Evolutionary conservation across 2,329 filamentous ascomycete genomes (phyloP).

Genomic region (Conoideocrella luteorostrata): DNA sequence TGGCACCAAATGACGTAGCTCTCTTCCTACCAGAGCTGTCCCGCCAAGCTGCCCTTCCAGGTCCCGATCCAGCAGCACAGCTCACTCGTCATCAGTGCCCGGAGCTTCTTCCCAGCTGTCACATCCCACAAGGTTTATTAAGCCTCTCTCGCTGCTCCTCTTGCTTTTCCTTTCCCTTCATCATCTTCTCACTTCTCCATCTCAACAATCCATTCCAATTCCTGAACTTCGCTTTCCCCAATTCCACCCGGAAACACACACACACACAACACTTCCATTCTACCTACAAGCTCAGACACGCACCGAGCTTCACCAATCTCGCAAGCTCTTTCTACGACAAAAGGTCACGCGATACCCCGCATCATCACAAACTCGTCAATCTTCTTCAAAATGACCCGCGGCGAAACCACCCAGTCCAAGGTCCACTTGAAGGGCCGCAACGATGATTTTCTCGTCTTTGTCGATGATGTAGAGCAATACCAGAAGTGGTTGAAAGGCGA

Average conservation of each 20-base stretch:
- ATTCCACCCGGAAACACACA: background rate
- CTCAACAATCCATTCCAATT: too few species aligned
- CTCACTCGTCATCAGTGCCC: slow-evolving; percentile 2
- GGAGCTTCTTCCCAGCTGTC: too few species aligned
- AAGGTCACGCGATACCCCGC: background rate
- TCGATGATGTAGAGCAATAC: slow-evolving; percentile 55
- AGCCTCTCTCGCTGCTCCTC: too few species aligned
- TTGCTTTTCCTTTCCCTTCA: background rate
- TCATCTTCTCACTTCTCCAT: background rate
- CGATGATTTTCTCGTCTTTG: slow-evolving; percentile 54
- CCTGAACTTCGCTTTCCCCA: background rate
- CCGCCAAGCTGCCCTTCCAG: too few species aligned
- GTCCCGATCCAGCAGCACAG: too few species aligned
- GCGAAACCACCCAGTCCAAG: slow-evolving; percentile 65
- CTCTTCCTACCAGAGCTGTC: background rate
- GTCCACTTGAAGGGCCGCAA: slow-evolving; percentile 74
- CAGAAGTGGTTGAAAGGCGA: slow-evolving; percentile 74
- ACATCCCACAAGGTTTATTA: too few species aligned
- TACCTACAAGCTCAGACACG: too few species aligned
- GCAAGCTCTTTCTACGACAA: too few species aligned
- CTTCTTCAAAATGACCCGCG: slow-evolving; percentile 56
- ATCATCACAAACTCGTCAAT: too few species aligned
- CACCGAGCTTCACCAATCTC: too few species aligned
- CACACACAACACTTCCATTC: background rate
- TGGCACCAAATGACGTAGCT: slow-evolving; percentile 7